These are phyloP conservation scores for Sugiyamaella japonica DNA, from an alignment of 1,139 yeast species.

Conservation along the genomic window DNA sequence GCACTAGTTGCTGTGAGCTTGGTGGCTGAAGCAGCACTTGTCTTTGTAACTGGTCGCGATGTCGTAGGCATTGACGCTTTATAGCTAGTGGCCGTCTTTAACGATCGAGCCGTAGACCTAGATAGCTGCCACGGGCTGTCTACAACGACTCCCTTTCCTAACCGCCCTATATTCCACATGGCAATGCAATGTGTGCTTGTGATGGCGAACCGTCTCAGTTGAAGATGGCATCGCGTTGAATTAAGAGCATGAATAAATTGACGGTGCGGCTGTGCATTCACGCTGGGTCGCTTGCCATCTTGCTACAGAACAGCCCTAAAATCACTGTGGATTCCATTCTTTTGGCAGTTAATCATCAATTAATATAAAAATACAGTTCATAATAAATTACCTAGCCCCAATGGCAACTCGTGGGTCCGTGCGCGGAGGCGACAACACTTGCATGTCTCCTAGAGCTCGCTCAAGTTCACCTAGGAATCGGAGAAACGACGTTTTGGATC, in stretches of 20 bases:
- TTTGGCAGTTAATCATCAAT: slow-evolving; percentile 11
- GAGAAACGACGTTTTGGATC: slow-evolving; percentile 36
- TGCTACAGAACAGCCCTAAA: neutral
- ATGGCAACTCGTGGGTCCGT: slow-evolving; percentile 18
- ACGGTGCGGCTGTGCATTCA: neutral
- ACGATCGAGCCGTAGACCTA: neutral
- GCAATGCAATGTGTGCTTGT: neutral
- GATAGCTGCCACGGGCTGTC: neutral
- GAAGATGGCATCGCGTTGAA: neutral
- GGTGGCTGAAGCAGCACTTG: neutral
- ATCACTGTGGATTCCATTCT: too few species aligned
- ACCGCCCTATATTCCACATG: neutral
- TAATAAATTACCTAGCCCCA: slow-evolving; percentile 5
- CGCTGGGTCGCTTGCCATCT: neutral
- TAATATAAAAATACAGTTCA: slow-evolving; percentile 1
- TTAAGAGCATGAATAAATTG: neutral
- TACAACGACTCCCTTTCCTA: neutral
- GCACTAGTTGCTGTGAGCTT: neutral
- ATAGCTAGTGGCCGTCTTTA: slow-evolving; percentile 11
- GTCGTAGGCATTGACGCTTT: slow-evolving; percentile 3
- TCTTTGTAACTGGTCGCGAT: slow-evolving; percentile 1
- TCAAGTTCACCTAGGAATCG: slow-evolving; percentile 40
- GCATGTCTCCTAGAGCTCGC: slow-evolving; percentile 25
- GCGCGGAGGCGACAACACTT: slow-evolving; percentile 23
- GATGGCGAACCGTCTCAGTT: neutral